Evolutionary conservation across 495 filamentous ascomycete genomes (phyloP), one percentile per base, ranked within the genome.

Genomic region (Lasiosphaeria ovina): DNA sequence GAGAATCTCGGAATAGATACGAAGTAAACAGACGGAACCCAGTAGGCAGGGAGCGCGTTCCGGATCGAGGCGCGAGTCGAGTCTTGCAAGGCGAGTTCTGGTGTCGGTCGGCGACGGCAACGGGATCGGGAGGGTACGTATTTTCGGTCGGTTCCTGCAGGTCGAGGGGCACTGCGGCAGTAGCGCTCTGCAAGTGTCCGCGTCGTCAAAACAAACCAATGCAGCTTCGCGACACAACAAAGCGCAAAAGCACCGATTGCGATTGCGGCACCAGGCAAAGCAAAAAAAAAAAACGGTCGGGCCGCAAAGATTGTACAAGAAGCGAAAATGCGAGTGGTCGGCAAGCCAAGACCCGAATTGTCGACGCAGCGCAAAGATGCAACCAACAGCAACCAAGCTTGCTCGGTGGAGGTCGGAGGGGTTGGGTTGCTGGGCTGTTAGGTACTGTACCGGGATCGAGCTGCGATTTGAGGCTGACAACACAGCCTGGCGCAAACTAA

Each of bases 121-220:
- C 24, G 49, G 32, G 47, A 50, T 11, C 36, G 17, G 55, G 16
- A 45, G 12, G 6, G 40, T 10, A 6, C 9, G 24, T 47, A 11
- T 11, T 5, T 5, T 11, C 44, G 12, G 16, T 54, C 8, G 6
- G 45, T 51, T 35, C 42, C 48, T 40, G 55, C 60, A 62, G 50
- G 17, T 55, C 35, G 52, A 51, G 61, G 51, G 14, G 34, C 56
- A 59, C 55, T 32, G 24, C 56, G 36, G 44, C 35, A 51, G 24
- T 51, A 51, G 49, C 12, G 49, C 49, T 32, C 24, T 51, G n/a
- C 49, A 35, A 51, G 6, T 51, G 12, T 47, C 49, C 49, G 49
- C 49, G 49, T 31, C 24, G 24, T 51, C 40, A 45, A 62, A 62
- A 62, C 59, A 62, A 62, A 45, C 52, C 17, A 11, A 44, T 34